Evolutionary conservation across 352 stramenopile genomes (phyloP).

Genomic region (Pythium dissotocum): DNA sequence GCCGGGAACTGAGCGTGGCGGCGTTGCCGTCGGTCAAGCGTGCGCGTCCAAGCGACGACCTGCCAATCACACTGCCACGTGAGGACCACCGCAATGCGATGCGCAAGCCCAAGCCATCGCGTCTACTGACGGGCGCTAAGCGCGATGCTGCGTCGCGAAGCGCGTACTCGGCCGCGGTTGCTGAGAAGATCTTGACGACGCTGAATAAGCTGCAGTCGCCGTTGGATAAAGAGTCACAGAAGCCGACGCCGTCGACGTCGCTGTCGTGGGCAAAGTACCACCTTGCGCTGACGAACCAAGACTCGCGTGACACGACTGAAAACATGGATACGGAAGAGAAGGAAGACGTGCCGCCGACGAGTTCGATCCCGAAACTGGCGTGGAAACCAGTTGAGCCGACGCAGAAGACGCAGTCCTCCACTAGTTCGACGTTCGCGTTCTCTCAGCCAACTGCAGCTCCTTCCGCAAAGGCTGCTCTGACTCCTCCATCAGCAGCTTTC

Average conservation of each 20-base stretch:
- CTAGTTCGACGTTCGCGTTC: constrained; percentile 15
- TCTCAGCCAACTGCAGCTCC: constrained; percentile 6
- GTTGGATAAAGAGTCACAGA: constrained; percentile 66
- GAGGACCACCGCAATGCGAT: constrained; percentile 46
- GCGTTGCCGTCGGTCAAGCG: constrained; percentile 46
- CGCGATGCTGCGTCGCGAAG: constrained; percentile 55
- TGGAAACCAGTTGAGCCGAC: constrained; percentile 11
- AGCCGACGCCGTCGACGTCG: constrained; percentile 75
- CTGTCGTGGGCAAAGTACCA: constrained; percentile 87
- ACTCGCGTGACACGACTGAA: constrained; percentile 7
- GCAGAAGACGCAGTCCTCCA: not conserved
- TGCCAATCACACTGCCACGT: constrained; percentile 32
- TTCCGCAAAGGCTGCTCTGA: not conserved
- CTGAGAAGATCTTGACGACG: constrained; percentile 78
- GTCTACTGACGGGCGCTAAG: constrained; percentile 70
- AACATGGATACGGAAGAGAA: constrained; percentile 34
- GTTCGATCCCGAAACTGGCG: constrained; percentile 42
- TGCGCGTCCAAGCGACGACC: constrained; percentile 37
- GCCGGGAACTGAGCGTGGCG: constrained; percentile 28
- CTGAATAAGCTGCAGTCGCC: constrained; percentile 84
- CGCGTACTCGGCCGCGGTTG: constrained; percentile 73
- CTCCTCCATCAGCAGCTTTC: not conserved
- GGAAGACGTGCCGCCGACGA: constrained; percentile 52
- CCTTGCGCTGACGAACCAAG: constrained; percentile 49
- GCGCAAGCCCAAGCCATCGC: constrained; percentile 65